Base-by-base conservation (phyloP, 805 yeast genomes). In the Saturnispora galanensis region DNA sequence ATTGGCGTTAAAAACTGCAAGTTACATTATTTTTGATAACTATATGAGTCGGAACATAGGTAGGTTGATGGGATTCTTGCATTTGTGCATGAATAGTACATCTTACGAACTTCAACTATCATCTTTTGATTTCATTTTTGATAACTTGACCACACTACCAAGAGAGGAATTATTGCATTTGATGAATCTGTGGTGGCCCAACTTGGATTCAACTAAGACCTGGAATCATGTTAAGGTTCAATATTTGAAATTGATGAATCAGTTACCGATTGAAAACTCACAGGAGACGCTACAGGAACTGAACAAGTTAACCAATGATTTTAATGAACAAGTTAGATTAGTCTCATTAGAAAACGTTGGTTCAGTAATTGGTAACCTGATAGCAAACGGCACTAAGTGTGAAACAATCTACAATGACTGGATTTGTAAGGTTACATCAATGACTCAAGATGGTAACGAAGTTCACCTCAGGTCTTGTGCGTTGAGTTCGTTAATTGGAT, bases 281-380 rank as follows among this genome's bases (percentile, higher is more conserved):
- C 11, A 33, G 3, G 15, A n/a, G 26, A 21, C 26, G 8, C 26
- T 21, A 21, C 26, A 12, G 10, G 39, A 42, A n/a, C 57, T 71
- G 34, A 57, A 62, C 29, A 48, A 53, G 3, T 49, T 62, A 6
- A 36, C 41, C 12, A 12, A 49, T 16, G 35, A 64, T n/a, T 17
- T 12, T 4, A 52, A 56, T 3, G 46, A 55, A 4, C 59, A 69
- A 26, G 60, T 76, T n/a, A 66, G 62, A 46, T 61, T 73, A 15
- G 63, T 74, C 3, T 65, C 77, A 0, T 53, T 80, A 12, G 79
- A 76, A 54, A 65, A 74, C 1, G 55, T 78, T 10, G 84, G 85
- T 0, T 59, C 69, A 1, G 58, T 69, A 30, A 58, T 68, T 4
- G 55, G 60, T 1, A 17, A 32, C 4, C 28, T 47, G 40, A 18